These are phyloP conservation scores for Thielaviopsis cerberus DNA, from an alignment of 2,329 filamentous ascomycete species.

Conservation along the genomic window DNA sequence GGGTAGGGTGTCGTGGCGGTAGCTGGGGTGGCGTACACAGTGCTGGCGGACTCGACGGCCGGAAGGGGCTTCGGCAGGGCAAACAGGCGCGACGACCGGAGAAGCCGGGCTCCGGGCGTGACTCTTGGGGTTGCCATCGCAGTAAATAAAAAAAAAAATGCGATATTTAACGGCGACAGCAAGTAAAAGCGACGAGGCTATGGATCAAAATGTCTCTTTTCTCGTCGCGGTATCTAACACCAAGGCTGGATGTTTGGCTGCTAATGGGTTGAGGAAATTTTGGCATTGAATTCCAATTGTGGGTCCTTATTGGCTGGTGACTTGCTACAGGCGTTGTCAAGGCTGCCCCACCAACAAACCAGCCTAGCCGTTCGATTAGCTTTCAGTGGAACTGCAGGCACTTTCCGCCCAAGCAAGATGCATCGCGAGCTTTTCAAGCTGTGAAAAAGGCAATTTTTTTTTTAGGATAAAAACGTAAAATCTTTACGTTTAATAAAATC, in stretches of 20 bases:
- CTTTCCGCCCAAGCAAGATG: not conserved
- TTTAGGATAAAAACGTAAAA: too few relatives aligned
- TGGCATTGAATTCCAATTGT: slow-evolving; percentile 1
- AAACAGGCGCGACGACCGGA: slow-evolving; percentile 79
- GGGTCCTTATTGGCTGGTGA: slow-evolving; percentile 7
- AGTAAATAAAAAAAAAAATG: not conserved
- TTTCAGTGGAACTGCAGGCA: not conserved
- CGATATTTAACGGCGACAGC: not conserved
- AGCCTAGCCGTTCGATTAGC: not conserved
- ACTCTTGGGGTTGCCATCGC: slow-evolving; percentile 16
- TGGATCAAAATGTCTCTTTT: not conserved
- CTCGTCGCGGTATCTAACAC: not conserved
- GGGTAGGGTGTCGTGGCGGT: slow-evolving; percentile 53
- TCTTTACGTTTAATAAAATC: too few relatives aligned
- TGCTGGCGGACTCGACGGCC: slow-evolving; percentile 32
- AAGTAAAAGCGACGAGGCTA: not conserved
- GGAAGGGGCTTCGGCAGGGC: slow-evolving; percentile 63
- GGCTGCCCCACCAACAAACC: not conserved
- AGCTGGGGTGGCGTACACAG: slow-evolving; percentile 20
- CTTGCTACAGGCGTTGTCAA: not conserved
- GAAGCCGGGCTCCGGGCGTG: slow-evolving; percentile 48
- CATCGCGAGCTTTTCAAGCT: too few relatives aligned
- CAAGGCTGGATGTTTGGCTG: slow-evolving; percentile 3
- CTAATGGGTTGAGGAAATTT: slow-evolving; percentile 10
- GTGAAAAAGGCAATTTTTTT: too few relatives aligned